These are phyloP conservation scores for Leucosporidium yakuticum DNA, from an alignment of 768 basidiomycete genomes.

Conservation along the genomic window DNA sequence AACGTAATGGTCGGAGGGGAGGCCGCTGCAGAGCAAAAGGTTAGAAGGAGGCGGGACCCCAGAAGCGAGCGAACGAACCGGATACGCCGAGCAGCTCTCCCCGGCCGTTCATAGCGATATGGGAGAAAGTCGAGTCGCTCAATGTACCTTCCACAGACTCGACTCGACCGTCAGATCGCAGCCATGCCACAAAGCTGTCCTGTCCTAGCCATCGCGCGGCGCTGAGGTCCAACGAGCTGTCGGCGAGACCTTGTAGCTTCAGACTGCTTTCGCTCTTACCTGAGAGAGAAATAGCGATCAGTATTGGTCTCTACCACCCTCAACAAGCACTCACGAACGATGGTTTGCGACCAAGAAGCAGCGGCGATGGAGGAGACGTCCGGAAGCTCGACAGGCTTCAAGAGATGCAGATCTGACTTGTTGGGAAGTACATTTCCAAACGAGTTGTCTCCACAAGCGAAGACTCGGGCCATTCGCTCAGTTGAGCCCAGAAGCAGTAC, in stretches of 20 bases:
- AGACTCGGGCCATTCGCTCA: not conserved
- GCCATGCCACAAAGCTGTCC: slow-evolving; percentile 9
- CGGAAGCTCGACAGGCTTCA: not conserved
- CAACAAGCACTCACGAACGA: slow-evolving; percentile 10
- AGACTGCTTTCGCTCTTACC: not conserved
- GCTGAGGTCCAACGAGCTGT: not conserved
- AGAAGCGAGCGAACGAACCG: slow-evolving; percentile 4
- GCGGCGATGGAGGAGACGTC: slow-evolving; percentile 3
- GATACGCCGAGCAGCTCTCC: slow-evolving; percentile 15
- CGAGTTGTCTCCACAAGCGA: slow-evolving; percentile 13
- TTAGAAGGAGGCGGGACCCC: not conserved
- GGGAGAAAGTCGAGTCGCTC: not conserved
- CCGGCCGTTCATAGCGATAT: slow-evolving; percentile 9
- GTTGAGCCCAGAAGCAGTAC: too few relatives aligned
- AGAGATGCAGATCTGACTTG: not conserved
- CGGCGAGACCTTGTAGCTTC: not conserved
- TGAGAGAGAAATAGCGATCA: not conserved
- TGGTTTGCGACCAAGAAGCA: slow-evolving; percentile 14
- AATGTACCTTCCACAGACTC: not conserved
- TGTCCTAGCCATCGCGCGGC: slow-evolving; percentile 13
- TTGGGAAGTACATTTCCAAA: not conserved
- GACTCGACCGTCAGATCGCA: slow-evolving; percentile 2
- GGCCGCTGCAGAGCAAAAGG: not conserved
- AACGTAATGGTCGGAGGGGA: not conserved
- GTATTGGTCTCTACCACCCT: accelerated